Percentiles rank a stretch among this genome's conserved stretches.
Evolutionary conservation across 2,329 filamentous ascomycete species (phyloP).

Genomic region (Lojkania enalia): DNA sequence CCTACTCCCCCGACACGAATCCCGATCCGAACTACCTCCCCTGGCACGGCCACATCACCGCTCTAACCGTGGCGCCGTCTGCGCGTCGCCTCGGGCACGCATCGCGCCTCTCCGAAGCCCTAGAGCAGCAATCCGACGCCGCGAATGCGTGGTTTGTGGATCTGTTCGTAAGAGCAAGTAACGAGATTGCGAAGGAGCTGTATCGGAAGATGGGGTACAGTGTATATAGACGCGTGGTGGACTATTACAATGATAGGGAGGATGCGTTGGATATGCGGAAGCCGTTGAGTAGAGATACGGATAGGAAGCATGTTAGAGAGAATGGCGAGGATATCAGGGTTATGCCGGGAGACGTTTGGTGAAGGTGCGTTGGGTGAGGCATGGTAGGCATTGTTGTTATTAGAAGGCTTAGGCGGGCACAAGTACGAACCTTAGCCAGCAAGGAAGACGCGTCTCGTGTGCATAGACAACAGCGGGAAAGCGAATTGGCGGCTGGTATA

Average conservation of each 20-base stretch:
- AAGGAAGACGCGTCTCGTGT: too few species aligned
- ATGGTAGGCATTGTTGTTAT: neutral
- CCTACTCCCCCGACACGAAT: slow-evolving; percentile 63
- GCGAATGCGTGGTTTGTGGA: slow-evolving; percentile 94
- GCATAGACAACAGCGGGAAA: too few species aligned
- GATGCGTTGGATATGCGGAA: slow-evolving; percentile 99
- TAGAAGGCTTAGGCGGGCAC: too few species aligned
- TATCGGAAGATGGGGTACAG: slow-evolving; percentile 90
- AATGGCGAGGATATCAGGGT: slow-evolving; percentile 81
- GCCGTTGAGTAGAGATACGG: slow-evolving; percentile 77
- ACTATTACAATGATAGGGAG: slow-evolving; percentile 94
- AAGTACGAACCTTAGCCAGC: too few species aligned
- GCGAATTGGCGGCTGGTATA: too few species aligned
- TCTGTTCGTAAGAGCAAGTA: slow-evolving; percentile 87
- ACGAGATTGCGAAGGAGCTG: slow-evolving; percentile 81
- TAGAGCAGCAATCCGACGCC: slow-evolving; percentile 81
- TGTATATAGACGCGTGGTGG: slow-evolving; percentile 83
- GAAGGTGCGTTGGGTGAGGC: slow-evolving; percentile 27
- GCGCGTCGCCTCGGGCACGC: slow-evolving; percentile 86
- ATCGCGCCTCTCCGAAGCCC: slow-evolving; percentile 75
- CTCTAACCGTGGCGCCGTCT: slow-evolving; percentile 85
- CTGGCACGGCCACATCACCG: slow-evolving; percentile 99
- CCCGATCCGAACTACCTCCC: slow-evolving; percentile 75
- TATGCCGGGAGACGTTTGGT: slow-evolving; percentile 85
- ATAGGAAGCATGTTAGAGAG: slow-evolving; percentile 73